phyloP scores from a whole-genome alignment of 495 filamentous ascomycete genomes.

The Penicillium nucicola region DNA sequence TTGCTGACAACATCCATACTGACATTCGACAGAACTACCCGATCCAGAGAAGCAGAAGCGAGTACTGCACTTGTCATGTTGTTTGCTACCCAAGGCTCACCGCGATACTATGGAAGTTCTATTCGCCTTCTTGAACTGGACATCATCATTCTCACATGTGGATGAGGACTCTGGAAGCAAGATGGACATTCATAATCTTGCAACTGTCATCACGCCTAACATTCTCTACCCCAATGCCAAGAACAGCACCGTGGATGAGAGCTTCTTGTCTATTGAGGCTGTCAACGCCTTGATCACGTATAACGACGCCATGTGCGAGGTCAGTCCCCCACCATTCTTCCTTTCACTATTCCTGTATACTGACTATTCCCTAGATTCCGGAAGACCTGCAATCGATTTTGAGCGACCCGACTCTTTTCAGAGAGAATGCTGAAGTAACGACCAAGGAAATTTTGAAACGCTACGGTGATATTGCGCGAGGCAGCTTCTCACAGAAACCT shows the following conservation, averaged over 20 bases:
- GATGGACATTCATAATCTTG: conserved; percentile 98
- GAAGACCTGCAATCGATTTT: conserved; percentile 86
- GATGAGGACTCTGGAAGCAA: conserved; percentile 91
- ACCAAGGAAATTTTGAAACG: conserved; percentile 95
- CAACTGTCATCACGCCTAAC: conserved; percentile 97
- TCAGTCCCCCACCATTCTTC: conserved; percentile 44
- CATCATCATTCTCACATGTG: conserved; percentile 91
- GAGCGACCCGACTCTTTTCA: conserved; percentile 77
- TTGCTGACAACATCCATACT: conserved; percentile 16
- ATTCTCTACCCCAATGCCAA: conserved; percentile 77
- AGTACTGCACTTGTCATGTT: conserved; percentile 88
- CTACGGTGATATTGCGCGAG: conserved; percentile 71
- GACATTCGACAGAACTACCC: conserved; percentile 59
- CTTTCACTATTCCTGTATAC: conserved; percentile 13
- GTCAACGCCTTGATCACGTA: conserved; percentile 85
- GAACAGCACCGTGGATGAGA: conserved; percentile 69
- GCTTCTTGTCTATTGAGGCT: conserved; percentile 88
- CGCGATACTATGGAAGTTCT: conserved; percentile 93
- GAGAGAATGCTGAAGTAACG: conserved; percentile 78
- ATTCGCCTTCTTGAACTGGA: conserved; percentile 97
- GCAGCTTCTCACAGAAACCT: conserved; percentile 54
- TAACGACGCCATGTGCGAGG: conserved; percentile 96
- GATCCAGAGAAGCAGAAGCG: conserved; percentile 80
- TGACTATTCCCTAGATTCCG: conserved; percentile 62
- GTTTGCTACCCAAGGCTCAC: conserved; percentile 87